Evolutionary conservation across 2,329 filamentous ascomycete genomes (phyloP), one percentile per base, ranked within the genome.

Genomic region (Pezicula rhizophila): DNA sequence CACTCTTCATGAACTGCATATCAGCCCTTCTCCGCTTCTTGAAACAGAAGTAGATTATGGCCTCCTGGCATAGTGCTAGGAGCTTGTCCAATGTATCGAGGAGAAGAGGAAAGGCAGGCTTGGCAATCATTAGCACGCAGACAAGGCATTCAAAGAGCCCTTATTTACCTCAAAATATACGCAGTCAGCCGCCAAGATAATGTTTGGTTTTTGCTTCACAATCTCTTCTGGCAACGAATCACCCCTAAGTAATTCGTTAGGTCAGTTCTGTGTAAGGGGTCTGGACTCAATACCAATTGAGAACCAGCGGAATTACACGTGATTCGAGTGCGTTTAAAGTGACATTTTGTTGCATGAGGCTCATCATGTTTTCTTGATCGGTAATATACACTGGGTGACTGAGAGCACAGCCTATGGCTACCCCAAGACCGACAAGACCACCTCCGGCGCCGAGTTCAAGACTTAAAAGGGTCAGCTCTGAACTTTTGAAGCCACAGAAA

Each of bases 181-280:
- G 69, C 92, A 97, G 67, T 97, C 93, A 37, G 91, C 92, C 3
- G 93, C 93, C n/a, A 97, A 77, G 48, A 99, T 83, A 48, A 96
- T 75, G 60, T 91, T 82, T 15, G 90, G 89, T 53, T 79, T 78
- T 57, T 75, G 73, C 47, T 74, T 68, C 46, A 74, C 57, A 39
- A 85, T 70, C 39, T 71, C 67, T 38, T 70, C 66, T 34, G 80
- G 73, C 41, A 85, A 70, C 46, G 78, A 70, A 54, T 84, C 75
- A 49, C 81, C 81, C 82, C 82, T 84, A 56, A 31, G 11, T 15
- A 17, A 28, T 39, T 8, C 8, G 42, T 57, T 42, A 53, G 47
- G 41, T 33, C 15, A 17, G 18, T n/a, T 2, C 18, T 34, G 26
- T 41, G 18, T 20, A 35, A 39, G 34, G 28, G 17, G 64, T 28